Base-by-base conservation (phyloP, 768 basidiomycete species). In the Tricholoma hemisulphureum region DNA sequence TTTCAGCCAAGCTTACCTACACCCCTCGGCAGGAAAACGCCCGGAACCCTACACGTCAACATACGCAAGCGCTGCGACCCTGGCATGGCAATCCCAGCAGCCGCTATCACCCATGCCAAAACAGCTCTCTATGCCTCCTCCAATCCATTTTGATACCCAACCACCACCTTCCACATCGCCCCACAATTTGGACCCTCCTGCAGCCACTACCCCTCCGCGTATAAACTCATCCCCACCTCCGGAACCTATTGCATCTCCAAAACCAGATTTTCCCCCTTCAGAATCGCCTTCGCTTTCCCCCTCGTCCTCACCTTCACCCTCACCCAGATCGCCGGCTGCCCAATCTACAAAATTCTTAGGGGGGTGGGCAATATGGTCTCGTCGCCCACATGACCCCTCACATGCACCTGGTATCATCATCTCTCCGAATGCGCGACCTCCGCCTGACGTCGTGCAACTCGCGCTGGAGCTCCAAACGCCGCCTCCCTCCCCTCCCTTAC, bases 361-460 rank as follows among this genome's bases (percentile, higher is more conserved):
- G 9, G 72, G 73, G 34, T 89, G 83, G 73, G 86, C 83, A 4
- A 81, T 91, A 34, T 91, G 88, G 87, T 87, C 89, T 0, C 80
- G 80, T n/a, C 81, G 87, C 23, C 89, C 89, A 0, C 71, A 76
- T 2, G 74, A 89, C 66, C 89, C 89, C 0, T 73, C 80, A 3
- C 68, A 71, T 45, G 89, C 89, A 0, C 88, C 87, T 1, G 82
- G 84, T 3, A 82, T 91, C 57, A 89, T 91, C 61, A 86, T 91
- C 24, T 89, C 88, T 1, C 79, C 84, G 0, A 71, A 65, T 20
- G 86, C 88, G 2, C 75, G 77, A 34, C 89, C 89, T 3, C 88
- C 89, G 26, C 75, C 74, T 2, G 73, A 83, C 53, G 73, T 91
- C 20, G 66, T 89, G 0, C 75, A 80, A 41, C 73, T 75, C 16